Conservation (phyloP, 495 filamentous ascomycete species). For the Xylaria acuta region DNA sequence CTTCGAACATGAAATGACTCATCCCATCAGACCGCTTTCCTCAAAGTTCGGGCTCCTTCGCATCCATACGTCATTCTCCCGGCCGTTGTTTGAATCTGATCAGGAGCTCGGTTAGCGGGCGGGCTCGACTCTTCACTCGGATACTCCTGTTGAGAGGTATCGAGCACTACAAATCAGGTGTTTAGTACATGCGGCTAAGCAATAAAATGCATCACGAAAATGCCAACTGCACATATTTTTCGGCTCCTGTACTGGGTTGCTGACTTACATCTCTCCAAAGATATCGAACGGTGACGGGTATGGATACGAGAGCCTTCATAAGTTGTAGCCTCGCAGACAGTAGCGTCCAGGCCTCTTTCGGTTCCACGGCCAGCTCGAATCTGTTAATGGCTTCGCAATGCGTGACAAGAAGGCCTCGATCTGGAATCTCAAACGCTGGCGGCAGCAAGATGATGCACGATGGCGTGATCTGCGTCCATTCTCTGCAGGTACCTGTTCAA, state of each 20-base stretch:
- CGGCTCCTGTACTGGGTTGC: not conserved
- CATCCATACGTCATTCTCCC: not conserved
- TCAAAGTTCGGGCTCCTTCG: not conserved
- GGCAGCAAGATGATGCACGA: conserved; percentile 2
- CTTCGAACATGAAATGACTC: not conserved
- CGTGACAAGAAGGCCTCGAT: not conserved
- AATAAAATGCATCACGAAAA: not conserved
- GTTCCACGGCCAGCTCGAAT: not conserved
- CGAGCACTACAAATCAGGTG: not conserved
- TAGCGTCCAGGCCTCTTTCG: not conserved
- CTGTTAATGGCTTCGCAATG: not conserved
- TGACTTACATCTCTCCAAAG: not conserved
- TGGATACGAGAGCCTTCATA: not conserved
- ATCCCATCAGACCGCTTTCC: not conserved
- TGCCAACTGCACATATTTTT: not conserved
- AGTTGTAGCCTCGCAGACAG: not conserved
- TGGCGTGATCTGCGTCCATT: not conserved
- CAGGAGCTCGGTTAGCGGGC: conserved; percentile 1
- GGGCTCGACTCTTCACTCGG: not conserved
- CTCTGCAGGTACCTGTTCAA: not conserved
- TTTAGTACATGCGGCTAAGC: not conserved
- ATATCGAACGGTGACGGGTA: not conserved
- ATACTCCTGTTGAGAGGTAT: not conserved
- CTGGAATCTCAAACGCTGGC: not conserved
- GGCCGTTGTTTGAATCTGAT: not conserved